Evolutionary conservation across 164 flowering plant species (phyloP).

Genomic region (Piper longum): DNA sequence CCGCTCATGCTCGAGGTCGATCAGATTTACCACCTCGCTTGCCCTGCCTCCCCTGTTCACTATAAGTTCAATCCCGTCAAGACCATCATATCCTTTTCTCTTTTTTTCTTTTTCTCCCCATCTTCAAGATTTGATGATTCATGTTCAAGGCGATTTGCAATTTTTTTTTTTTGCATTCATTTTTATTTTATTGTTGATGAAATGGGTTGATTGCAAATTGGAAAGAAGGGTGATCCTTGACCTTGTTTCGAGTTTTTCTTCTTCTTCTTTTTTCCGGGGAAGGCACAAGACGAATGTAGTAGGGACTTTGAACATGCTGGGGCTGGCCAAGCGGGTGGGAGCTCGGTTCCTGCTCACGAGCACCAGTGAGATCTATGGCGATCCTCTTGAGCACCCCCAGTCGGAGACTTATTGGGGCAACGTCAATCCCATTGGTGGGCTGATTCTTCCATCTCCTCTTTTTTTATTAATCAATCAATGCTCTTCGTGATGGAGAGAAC

Average conservation of each 20-base stretch:
- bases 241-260: too few relatives aligned
- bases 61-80: constrained; percentile 91
- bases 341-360: constrained; percentile 81
- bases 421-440: constrained; percentile 85
- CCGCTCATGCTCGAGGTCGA: constrained; percentile 75
- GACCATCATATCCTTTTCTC: constrained; percentile 15
- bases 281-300: constrained; percentile 85
- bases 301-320: constrained; percentile 95
- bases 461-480: neutral
- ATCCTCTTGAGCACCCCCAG: constrained; percentile 21
- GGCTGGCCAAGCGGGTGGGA: constrained; percentile 86
- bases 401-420: constrained; percentile 93
- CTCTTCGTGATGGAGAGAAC: neutral
- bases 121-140: too few relatives aligned
- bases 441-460: neutral
- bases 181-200: too few relatives aligned
- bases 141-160: neutral
- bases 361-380: constrained; percentile 12
- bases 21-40: constrained; percentile 27
- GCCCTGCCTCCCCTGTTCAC: constrained; percentile 97
- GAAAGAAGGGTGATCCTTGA: too few relatives aligned
- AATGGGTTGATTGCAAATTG: too few relatives aligned
- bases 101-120: constrained; percentile 59
- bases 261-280: too few relatives aligned
- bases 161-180: neutral